A percentile compares a stretch with the other conserved stretches of the same genome.
These are phyloP conservation scores for Daldinia decipiens DNA, from an alignment of 495 filamentous ascomycete species.

Conservation along the genomic window DNA sequence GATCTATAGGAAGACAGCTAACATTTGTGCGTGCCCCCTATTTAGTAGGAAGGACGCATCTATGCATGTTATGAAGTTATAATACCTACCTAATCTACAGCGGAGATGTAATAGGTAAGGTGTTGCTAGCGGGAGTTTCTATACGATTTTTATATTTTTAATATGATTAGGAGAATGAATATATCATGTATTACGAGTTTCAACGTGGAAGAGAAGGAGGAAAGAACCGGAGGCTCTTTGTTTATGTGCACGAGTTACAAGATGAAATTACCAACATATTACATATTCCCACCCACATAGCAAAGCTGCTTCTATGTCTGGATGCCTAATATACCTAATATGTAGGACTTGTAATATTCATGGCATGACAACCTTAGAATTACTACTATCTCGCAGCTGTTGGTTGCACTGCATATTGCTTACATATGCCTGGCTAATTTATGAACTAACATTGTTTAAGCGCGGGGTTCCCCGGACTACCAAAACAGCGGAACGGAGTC, in stretches of 20 bases:
- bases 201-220: not conserved
- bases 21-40: not conserved
- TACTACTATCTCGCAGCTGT: not conserved
- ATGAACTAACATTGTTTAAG: not conserved
- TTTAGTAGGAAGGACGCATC: not conserved
- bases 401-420: not conserved
- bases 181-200: not conserved
- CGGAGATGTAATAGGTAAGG: not conserved
- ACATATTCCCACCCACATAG: not conserved
- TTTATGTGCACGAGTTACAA: not conserved
- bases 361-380: not conserved
- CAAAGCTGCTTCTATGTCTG: not conserved
- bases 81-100: not conserved
- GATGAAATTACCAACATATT: not conserved
- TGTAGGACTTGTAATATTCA: not conserved
- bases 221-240: not conserved
- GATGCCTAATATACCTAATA: not conserved
- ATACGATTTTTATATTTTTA: not conserved
- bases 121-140: not conserved
- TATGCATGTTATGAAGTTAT: not conserved
- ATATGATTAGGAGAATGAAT: not conserved
- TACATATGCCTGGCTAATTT: not conserved
- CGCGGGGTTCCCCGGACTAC: conserved; percentile 5
- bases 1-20: not conserved
- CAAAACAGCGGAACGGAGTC: not conserved